Evolutionary conservation across 2,329 filamentous ascomycete species (phyloP).

Genomic region (Claviceps fusiformis): DNA sequence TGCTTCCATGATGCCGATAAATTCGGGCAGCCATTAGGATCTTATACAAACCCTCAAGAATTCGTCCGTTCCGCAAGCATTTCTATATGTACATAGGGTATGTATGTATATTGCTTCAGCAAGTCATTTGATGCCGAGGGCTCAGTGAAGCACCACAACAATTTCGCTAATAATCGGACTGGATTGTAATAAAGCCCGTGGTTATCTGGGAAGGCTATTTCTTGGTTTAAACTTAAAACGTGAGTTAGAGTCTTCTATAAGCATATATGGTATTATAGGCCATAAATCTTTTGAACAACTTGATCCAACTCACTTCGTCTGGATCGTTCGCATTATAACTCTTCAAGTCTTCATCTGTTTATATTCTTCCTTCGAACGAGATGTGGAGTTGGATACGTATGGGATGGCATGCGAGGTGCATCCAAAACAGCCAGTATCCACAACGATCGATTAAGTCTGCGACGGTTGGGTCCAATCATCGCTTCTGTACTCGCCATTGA

Average conservation of each 20-base stretch:
- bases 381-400: not conserved
- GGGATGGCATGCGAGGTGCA: not conserved
- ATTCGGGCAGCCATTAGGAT: too few relatives aligned
- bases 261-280: not conserved
- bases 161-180: not conserved
- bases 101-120: not conserved
- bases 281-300: not conserved
- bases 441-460: not conserved
- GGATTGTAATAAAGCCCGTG: not conserved
- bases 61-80: too few relatives aligned
- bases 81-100: too few relatives aligned
- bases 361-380: not conserved
- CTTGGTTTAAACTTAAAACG: too few relatives aligned
- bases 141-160: not conserved
- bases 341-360: not conserved
- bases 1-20: too few relatives aligned
- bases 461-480: conserved; percentile 15
- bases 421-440: not conserved
- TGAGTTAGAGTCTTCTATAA: not conserved
- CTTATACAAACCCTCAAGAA: too few relatives aligned
- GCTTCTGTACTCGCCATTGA: conserved; percentile 16
- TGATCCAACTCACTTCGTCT: not conserved
- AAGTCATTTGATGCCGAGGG: not conserved
- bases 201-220: not conserved
- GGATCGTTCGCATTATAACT: not conserved